A percentile compares a stretch with the other conserved stretches of the same genome.
Conservation (phyloP, 805 yeast genomes). For the Saturnispora diversa region DNA sequence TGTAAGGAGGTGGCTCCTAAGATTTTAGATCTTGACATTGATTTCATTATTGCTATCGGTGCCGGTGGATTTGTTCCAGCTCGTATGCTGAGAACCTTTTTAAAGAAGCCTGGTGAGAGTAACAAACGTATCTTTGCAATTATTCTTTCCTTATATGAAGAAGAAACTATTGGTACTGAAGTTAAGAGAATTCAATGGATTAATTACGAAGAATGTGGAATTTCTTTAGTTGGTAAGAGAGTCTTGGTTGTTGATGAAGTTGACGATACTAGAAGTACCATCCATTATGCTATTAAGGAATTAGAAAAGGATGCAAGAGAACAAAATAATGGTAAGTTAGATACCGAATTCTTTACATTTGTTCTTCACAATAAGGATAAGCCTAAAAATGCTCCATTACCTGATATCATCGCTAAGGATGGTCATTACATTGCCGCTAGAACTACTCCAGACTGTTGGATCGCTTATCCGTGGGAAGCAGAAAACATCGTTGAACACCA, state of each 20-base stretch:
- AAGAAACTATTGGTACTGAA: constrained; percentile 56
- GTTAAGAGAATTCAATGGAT: constrained; percentile 82
- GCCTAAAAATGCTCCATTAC: constrained; percentile 64
- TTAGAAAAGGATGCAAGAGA: constrained; percentile 60
- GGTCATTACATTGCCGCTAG: constrained; percentile 62
- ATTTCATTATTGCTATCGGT: constrained; percentile 89
- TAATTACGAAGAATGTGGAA: constrained; percentile 58
- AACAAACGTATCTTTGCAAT: constrained; percentile 93
- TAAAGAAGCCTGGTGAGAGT: constrained; percentile 80
- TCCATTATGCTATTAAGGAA: constrained; percentile 71
- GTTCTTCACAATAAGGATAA: constrained; percentile 72
- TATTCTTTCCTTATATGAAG: constrained; percentile 86
- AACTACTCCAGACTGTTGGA: constrained; percentile 73
- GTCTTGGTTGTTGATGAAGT: constrained; percentile 75
- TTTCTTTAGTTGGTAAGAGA: constrained; percentile 58
- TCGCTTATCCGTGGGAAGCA: constrained; percentile 83
- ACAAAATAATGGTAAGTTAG: constrained; percentile 38
- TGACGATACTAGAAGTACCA: constrained; percentile 78
- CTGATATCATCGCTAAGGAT: constrained; percentile 51
- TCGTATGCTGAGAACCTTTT: constrained; percentile 85
- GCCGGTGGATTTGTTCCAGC: constrained; percentile 92
- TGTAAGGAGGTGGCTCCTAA: constrained; percentile 43
- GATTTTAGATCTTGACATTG: too few species aligned
- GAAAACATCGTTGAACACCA: constrained; percentile 69
- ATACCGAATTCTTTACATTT: constrained; percentile 64